A percentile compares a stretch with the other conserved stretches of the same genome.
Evolutionary conservation across 805 yeast species (phyloP).

Genomic region (Yarrowia sp.): DNA sequence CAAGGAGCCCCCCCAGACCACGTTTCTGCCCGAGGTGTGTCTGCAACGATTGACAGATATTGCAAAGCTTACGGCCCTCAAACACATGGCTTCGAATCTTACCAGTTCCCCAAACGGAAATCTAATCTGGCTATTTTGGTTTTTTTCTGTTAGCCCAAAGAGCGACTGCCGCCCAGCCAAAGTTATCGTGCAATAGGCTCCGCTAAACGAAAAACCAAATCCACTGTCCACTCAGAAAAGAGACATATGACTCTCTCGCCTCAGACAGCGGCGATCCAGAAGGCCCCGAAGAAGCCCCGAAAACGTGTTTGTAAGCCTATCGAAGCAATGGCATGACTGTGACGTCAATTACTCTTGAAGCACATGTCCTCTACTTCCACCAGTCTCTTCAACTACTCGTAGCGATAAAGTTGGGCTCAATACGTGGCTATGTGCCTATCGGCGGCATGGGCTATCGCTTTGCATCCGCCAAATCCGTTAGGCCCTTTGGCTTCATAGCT

Average conservation of each 20-base stretch:
- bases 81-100: not conserved
- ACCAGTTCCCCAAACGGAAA: slow-evolving; percentile 7
- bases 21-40: too few relatives aligned
- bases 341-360: too few relatives aligned
- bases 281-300: not conserved
- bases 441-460: too few relatives aligned
- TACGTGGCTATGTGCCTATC: too few relatives aligned
- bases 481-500: not conserved
- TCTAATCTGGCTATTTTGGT: not conserved
- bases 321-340: too few relatives aligned
- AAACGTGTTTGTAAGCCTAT: too few relatives aligned
- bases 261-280: not conserved
- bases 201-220: not conserved
- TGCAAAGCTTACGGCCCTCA: not conserved
- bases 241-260: not conserved
- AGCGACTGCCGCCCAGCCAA: slow-evolving; percentile 11
- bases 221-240: not conserved
- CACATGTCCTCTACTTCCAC: too few relatives aligned
- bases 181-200: not conserved
- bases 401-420: too few relatives aligned
- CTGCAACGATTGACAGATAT: not conserved
- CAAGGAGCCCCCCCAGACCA: too few relatives aligned
- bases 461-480: slow-evolving; percentile 13
- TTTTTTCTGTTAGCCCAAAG: slow-evolving; percentile 38
- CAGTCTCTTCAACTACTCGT: too few relatives aligned